These are phyloP conservation scores for Colletotrichum trifolii DNA, from an alignment of 2,329 filamentous ascomycete genomes.

Conservation along the genomic window DNA sequence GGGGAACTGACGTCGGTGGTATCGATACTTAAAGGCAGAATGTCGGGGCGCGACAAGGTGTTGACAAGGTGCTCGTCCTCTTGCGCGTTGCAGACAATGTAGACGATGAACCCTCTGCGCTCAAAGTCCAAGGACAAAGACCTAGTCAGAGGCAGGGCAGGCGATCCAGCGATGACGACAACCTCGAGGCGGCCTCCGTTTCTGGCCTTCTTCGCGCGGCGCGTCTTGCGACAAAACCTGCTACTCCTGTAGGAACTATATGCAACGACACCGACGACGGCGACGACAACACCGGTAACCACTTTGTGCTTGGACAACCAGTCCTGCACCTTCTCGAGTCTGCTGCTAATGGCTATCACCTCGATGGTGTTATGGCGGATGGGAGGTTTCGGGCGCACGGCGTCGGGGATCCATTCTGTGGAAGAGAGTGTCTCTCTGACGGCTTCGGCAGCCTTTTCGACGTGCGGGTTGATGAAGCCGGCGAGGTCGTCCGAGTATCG, in stretches of 20 bases:
- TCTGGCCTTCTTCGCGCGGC: constrained; percentile 80
- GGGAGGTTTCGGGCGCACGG: constrained; percentile 69
- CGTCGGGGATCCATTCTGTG: constrained; percentile 78
- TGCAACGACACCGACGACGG: constrained; percentile 74
- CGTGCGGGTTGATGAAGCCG: constrained; percentile 82
- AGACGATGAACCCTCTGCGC: constrained; percentile 91
- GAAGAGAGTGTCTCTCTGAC: constrained; percentile 77
- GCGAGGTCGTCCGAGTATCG: constrained; percentile 79
- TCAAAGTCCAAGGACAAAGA: constrained; percentile 89
- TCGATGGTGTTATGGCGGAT: constrained; percentile 46
- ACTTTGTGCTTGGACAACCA: constrained; percentile 82
- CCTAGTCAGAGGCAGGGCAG: constrained; percentile 83
- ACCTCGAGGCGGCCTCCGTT: constrained; percentile 92
- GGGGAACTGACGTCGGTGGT: constrained; percentile 75
- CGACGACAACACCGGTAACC: constrained; percentile 75
- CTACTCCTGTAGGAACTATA: constrained; percentile 63
- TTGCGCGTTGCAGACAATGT: constrained; percentile 84
- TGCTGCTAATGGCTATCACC: constrained; percentile 48
- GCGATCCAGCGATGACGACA: constrained; percentile 87
- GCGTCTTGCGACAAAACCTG: constrained; percentile 71
- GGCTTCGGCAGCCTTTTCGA: constrained; percentile 78
- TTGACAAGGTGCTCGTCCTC: constrained; percentile 87
- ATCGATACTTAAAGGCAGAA: constrained; percentile 84
- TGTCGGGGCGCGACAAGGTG: constrained; percentile 80
- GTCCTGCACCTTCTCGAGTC: constrained; percentile 67